Evolutionary conservation across 129 eudicot genomes (phyloP), one percentile per base, ranked within the genome.

Genomic region (Artemisia annua): DNA sequence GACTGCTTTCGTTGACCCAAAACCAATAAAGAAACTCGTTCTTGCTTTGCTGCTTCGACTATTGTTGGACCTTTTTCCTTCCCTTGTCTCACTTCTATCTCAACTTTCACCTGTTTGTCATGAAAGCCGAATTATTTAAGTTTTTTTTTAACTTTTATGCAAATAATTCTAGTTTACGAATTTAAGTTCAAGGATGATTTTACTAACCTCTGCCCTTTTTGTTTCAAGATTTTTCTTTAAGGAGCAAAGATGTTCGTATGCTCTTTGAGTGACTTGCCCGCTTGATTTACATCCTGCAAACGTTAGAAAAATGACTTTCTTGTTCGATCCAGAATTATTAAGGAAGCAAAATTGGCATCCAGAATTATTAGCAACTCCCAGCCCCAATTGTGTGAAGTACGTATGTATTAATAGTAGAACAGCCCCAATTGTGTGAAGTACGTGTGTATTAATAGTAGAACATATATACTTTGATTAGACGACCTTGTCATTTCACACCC

Each of bases 191-290:
- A 24, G 66, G 3, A 39, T 8, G 14, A n/a, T 63, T 26, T 1
- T 22, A 71, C 84, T 70, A 53, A 89, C 96, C 86, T 83, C 96
- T 5, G 96, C 88, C 70, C 82, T 89, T 64, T 78, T 85, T 11
- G 22, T 28, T 73, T 80, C 80, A 70, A 90, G 77, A 24, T 75
- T 71, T 63, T 81, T 84, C 80, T 85, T 86, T 87, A 82, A 75
- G 52, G 86, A 69, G 69, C 56, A 73, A 63, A 89, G 90, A 64
- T 73, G 80, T 54, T 85, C 87, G 73, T 73, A 73, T 10, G 76
- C 82, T 77, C 72, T 87, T 67, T 76, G 84, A 78, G 78, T 72
- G 57, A 56, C 66, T 35, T 61, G 71, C 20, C 62, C 72, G 5
- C 73, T 72, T 55, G 82, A 63, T 30, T 79, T 74, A 65, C 70